Percentiles rank a stretch among this genome's conserved stretches.
phyloP scores from a whole-genome alignment of 2,329 filamentous ascomycete species.

The Pseudogymnoascus destructans region DNA sequence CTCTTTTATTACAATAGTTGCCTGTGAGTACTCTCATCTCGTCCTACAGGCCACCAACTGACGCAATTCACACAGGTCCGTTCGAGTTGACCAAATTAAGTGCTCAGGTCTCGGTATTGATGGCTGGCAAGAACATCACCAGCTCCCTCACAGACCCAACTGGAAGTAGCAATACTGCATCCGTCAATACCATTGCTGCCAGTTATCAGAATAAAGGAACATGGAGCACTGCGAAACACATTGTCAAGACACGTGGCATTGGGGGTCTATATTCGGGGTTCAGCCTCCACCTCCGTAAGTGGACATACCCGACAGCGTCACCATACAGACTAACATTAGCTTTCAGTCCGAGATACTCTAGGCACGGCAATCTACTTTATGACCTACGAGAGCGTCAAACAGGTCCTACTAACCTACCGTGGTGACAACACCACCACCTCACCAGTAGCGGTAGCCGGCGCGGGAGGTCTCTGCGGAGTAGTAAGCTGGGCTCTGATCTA shows the following conservation, averaged over 20 bases:
- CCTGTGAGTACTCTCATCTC: constrained; percentile 39
- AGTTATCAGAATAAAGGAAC: constrained; percentile 72
- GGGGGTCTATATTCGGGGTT: constrained; percentile 70
- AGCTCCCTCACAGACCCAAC: constrained; percentile 22
- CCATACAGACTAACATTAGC: constrained; percentile 10
- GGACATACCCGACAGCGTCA: constrained; percentile 9
- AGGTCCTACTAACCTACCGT: constrained; percentile 61
- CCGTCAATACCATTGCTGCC: constrained; percentile 34
- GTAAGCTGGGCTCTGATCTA: constrained; percentile 60
- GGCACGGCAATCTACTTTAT: constrained; percentile 80
- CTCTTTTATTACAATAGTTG: constrained; percentile 65
- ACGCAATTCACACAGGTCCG: constrained; percentile 38
- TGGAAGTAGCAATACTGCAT: constrained; percentile 17
- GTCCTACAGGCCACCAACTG: neutral
- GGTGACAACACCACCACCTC: constrained; percentile 62
- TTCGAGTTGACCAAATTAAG: constrained; percentile 86
- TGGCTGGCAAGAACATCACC: constrained; percentile 44
- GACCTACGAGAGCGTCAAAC: constrained; percentile 79
- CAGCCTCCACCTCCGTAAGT: constrained; percentile 61
- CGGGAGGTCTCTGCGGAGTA: constrained; percentile 69
- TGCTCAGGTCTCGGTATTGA: constrained; percentile 69
- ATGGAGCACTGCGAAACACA: constrained; percentile 60
- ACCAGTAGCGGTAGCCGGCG: constrained; percentile 63
- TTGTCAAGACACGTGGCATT: constrained; percentile 61
- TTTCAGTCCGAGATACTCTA: constrained; percentile 62